Conservation (phyloP, 441 rosid species). For the Melastoma candidum region DNA sequence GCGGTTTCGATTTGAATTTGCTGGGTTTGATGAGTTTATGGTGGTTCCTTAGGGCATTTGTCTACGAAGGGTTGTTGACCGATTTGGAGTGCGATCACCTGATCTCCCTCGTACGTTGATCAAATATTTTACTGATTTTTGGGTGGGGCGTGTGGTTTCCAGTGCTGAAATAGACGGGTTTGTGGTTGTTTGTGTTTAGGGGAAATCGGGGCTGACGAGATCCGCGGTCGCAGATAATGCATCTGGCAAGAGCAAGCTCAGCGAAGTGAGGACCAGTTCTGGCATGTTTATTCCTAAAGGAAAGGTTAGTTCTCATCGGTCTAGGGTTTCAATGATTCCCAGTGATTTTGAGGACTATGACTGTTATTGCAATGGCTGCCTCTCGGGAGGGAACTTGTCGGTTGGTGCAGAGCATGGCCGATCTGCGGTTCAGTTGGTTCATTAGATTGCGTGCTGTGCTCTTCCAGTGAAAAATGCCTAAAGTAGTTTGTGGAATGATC, state of each 20-base stretch:
- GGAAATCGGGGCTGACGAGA: slow-evolving; percentile 80
- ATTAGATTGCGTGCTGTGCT: too few relatives aligned
- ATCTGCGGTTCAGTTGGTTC: too few relatives aligned
- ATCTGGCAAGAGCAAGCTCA: slow-evolving; percentile 73
- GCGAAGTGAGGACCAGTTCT: slow-evolving; percentile 88
- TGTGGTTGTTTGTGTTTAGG: slow-evolving; percentile 27
- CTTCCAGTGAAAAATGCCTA: too few relatives aligned
- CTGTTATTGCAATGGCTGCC: too few relatives aligned
- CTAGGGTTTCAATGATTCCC: not conserved
- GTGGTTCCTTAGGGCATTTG: slow-evolving; percentile 55
- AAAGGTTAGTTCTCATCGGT: slow-evolving; percentile 38
- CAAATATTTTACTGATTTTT: not conserved
- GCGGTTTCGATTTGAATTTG: too few relatives aligned
- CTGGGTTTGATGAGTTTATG: too few relatives aligned
- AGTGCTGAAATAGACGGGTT: not conserved
- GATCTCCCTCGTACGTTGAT: slow-evolving; percentile 59
- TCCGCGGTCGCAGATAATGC: slow-evolving; percentile 92
- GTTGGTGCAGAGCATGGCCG: too few relatives aligned
- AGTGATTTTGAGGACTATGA: too few relatives aligned
- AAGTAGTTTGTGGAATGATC: too few relatives aligned
- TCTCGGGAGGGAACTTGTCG: too few relatives aligned
- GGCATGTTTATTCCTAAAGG: slow-evolving; percentile 86
- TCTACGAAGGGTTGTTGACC: slow-evolving; percentile 81
- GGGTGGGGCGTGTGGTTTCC: not conserved
- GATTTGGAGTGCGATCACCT: slow-evolving; percentile 91